Conservation (phyloP, 2,329 filamentous ascomycete species). For the Ambrosiella beaveri region DNA sequence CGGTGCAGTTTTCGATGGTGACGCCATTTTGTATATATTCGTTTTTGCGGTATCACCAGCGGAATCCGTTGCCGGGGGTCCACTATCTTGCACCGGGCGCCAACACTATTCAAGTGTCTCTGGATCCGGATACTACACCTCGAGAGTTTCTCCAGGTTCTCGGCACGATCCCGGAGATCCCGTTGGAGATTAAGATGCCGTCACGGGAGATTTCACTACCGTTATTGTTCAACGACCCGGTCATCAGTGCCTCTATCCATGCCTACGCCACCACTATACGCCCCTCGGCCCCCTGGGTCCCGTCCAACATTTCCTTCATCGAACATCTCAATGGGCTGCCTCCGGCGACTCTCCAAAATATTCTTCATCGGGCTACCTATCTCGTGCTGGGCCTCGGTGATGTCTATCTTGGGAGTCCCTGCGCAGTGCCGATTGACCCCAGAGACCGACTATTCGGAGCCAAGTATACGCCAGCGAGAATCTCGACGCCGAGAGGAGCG, state of each 20-base stretch:
- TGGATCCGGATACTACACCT: slow-evolving; percentile 15
- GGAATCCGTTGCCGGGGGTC: slow-evolving; percentile 17
- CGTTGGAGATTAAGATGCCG: slow-evolving; percentile 15
- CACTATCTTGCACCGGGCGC: slow-evolving; percentile 21
- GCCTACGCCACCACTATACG: slow-evolving; percentile 46
- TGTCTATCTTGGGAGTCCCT: slow-evolving; percentile 24
- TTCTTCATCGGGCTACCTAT: slow-evolving; percentile 20
- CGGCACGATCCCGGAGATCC: background rate
- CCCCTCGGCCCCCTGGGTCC: slow-evolving; percentile 42
- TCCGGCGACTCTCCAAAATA: slow-evolving; percentile 15
- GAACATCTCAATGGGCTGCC: slow-evolving; percentile 20
- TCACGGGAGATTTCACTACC: slow-evolving; percentile 22
- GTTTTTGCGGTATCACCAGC: slow-evolving; percentile 20
- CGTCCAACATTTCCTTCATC: slow-evolving; percentile 41
- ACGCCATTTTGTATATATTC: slow-evolving; percentile 21
- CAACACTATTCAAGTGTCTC: slow-evolving; percentile 20
- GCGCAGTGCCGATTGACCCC: slow-evolving; percentile 21
- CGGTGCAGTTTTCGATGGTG: slow-evolving; percentile 18
- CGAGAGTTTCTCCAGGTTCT: slow-evolving; percentile 15
- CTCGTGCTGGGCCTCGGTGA: slow-evolving; percentile 24
- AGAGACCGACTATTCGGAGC: slow-evolving; percentile 22
- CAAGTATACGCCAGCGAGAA: slow-evolving; percentile 24
- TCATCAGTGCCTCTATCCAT: slow-evolving; percentile 32
- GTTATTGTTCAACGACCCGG: slow-evolving; percentile 23
- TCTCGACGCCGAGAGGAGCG: slow-evolving; percentile 21